Conservation (phyloP, 495 filamentous ascomycete genomes). For the Lasiosphaeris hirsuta region DNA sequence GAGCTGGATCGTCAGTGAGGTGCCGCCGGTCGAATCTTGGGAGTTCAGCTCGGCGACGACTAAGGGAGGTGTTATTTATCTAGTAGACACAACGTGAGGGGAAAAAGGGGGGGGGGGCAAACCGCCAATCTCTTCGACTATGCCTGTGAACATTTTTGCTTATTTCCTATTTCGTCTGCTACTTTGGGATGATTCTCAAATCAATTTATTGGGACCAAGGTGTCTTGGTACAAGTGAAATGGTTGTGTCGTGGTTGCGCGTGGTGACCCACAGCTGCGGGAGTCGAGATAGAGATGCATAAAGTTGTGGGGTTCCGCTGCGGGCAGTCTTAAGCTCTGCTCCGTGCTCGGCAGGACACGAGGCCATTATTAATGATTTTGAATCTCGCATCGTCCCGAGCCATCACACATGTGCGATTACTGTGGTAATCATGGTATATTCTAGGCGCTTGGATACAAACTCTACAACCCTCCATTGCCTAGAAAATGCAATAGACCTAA, state of each 20-base stretch:
- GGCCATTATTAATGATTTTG: background rate
- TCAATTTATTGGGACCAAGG: no score
- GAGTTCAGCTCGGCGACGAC: slow-evolving; percentile 78
- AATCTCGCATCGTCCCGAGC: background rate
- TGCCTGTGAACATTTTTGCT: slow-evolving; percentile 87
- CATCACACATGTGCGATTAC: no score
- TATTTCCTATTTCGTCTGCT: background rate
- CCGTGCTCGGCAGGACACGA: background rate
- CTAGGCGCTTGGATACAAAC: no score
- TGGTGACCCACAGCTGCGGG: background rate
- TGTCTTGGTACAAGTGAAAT: background rate
- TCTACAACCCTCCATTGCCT: no score
- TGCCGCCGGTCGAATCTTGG: slow-evolving; percentile 78
- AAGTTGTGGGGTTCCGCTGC: background rate
- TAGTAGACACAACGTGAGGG: slow-evolving; percentile 7
- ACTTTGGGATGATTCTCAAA: background rate
- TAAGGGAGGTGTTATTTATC: slow-evolving; percentile 31
- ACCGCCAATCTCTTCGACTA: slow-evolving; percentile 95
- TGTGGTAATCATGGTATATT: no score
- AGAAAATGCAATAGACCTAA: no score
- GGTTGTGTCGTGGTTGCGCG: background rate
- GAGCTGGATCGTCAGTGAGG: slow-evolving; percentile 78
- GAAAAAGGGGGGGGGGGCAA: slow-evolving; percentile 4
- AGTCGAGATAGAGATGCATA: background rate
- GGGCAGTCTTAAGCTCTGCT: background rate